Evolutionary conservation across 352 stramenopile genomes (phyloP).

Genomic region (Globisporangium iwayamae): DNA sequence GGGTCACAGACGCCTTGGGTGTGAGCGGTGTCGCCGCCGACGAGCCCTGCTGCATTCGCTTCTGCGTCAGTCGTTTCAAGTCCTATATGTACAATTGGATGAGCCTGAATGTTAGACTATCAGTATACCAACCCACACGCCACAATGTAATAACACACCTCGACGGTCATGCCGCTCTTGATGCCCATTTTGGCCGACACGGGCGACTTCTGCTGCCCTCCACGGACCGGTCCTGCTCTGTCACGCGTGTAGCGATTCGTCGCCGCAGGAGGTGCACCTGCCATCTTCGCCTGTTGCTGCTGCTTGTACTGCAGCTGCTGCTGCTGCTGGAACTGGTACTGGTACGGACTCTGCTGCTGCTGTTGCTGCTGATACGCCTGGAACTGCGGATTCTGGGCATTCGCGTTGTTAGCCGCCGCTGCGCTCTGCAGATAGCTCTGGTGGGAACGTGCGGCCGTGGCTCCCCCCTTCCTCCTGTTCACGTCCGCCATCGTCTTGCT

Average conservation of each 20-base stretch:
- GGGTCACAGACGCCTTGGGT: constrained; percentile 34
- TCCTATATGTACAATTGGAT: constrained; percentile 24
- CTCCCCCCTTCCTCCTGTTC: constrained; percentile 39
- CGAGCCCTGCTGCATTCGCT: constrained; percentile 71
- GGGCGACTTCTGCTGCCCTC: constrained; percentile 29
- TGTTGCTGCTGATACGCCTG: constrained; percentile 35
- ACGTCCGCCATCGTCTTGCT: constrained; percentile 34
- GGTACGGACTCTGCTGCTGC: constrained; percentile 18
- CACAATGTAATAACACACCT: constrained; percentile 23
- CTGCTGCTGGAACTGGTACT: constrained; percentile 29
- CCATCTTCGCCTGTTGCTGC: constrained; percentile 23
- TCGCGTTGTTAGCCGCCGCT: not conserved
- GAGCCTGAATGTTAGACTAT: too few relatives aligned
- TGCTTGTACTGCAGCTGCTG: constrained; percentile 26
- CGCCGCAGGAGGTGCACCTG: not conserved
- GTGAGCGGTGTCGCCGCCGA: constrained; percentile 15
- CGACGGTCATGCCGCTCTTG: constrained; percentile 87
- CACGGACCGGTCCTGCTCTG: constrained; percentile 9
- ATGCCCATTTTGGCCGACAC: constrained; percentile 76
- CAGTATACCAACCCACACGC: too few relatives aligned
- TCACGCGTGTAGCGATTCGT: constrained; percentile 15
- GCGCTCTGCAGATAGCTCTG: constrained; percentile 33
- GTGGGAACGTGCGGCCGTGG: constrained; percentile 34
- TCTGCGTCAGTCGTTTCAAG: constrained; percentile 81
- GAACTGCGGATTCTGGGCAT: constrained; percentile 29